A percentile compares a stretch with the other conserved stretches of the same genome.
Conservation (phyloP, 768 basidiomycete species). For the Leccinum rimulosum region DNA sequence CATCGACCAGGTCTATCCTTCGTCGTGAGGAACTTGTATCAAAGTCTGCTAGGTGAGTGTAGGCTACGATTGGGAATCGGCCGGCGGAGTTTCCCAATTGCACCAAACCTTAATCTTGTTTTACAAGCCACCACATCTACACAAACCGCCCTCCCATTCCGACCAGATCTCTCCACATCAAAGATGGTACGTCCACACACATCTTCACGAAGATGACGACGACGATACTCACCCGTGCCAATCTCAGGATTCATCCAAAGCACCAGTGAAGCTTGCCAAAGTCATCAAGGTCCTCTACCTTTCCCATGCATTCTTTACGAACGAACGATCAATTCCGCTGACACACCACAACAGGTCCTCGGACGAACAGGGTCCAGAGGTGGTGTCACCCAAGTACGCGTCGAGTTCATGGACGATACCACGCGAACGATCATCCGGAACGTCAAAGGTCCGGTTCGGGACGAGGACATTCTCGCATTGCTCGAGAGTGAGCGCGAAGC, state of each 20-base stretch:
- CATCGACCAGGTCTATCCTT: too few species aligned
- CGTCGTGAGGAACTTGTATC: too few species aligned
- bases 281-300: slow-evolving; percentile 77
- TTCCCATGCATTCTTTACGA: not conserved
- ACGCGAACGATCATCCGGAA: slow-evolving; percentile 96
- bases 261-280: slow-evolving; percentile 95
- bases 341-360: slow-evolving; percentile 56
- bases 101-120: slow-evolving; percentile 25
- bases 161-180: slow-evolving; percentile 4
- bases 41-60: too few species aligned
- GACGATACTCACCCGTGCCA: not conserved
- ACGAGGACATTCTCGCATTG: slow-evolving; percentile 94
- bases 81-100: slow-evolving; percentile 12
- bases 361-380: slow-evolving; percentile 98
- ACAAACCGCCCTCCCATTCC: not conserved
- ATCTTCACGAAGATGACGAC: not conserved
- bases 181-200: slow-evolving; percentile 22
- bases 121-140: slow-evolving; percentile 12
- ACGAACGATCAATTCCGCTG: not conserved
- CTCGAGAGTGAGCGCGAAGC: slow-evolving; percentile 99
- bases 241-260: slow-evolving; percentile 77
- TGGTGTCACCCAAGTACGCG: slow-evolving; percentile 98
- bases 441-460: slow-evolving; percentile 96
- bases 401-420: slow-evolving; percentile 98
- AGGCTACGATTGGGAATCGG: not conserved